A percentile compares a stretch with the other conserved stretches of the same genome.
Evolutionary conservation across 1,284 basidiomycete species (phyloP).

Genomic region (Puccinia polysora): DNA sequence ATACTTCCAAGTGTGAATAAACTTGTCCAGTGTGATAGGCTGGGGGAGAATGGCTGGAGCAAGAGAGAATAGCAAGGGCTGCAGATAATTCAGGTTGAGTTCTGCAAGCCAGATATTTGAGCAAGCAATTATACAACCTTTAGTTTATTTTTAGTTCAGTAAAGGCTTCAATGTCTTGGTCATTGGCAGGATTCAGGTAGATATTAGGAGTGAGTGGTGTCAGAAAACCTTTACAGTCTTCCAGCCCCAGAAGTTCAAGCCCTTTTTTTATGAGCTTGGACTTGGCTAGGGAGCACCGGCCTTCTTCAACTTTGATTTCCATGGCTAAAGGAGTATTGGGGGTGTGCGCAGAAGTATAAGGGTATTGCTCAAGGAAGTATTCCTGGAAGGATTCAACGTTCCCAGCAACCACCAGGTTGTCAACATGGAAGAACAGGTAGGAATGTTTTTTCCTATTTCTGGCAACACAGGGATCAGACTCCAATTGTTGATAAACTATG

Average conservation of each 20-base stretch:
- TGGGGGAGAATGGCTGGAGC: not conserved
- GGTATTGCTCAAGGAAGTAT: not conserved
- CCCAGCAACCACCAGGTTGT: not conserved
- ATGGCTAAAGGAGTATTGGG: not conserved
- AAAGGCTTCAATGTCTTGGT: not conserved
- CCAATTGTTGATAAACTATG: not conserved
- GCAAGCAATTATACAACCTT: not conserved
- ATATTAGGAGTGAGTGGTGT: not conserved
- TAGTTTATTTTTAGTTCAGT: conserved; percentile 1
- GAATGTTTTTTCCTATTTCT: not conserved
- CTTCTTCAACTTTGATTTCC: not conserved
- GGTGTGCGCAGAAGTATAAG: not conserved
- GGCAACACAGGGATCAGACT: not conserved
- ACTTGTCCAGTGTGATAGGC: not conserved
- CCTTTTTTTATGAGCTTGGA: not conserved
- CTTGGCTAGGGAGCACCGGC: not conserved
- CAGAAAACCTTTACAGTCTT: not conserved
- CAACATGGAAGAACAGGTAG: not conserved
- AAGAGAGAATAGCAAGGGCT: not conserved
- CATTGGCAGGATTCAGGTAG: not conserved
- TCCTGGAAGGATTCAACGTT: not conserved
- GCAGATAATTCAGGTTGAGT: not conserved
- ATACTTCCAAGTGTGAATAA: not conserved
- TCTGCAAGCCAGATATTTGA: not conserved
- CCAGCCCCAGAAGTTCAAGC: not conserved